Evolutionary conservation across 116 monocot species (phyloP), one percentile per base, ranked within the genome.

Genomic region (Zostera marina): DNA sequence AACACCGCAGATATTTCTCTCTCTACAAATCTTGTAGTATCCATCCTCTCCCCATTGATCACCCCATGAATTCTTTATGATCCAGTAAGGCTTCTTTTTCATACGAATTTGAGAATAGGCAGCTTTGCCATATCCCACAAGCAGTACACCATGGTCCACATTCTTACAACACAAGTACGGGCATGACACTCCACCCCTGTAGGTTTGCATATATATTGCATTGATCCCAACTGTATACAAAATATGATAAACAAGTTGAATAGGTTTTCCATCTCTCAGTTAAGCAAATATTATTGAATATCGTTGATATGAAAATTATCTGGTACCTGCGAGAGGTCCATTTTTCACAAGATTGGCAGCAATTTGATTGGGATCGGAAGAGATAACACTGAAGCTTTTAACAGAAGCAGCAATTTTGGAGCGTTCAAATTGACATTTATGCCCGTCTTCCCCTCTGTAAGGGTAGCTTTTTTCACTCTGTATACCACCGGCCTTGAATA

Each of bases 21-120:
- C 90, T 67, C 76, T 76, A 72, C 90, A 90, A 51, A 90, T 81
- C 76, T 73, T 81, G 72, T 84, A 90, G 74, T 90, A 90, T 23
- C 90, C 90, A 0, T 72, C 52, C 65, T 84, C 81, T 22, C 90
- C 90, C 90, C 90, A 90, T 26, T n/a, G 72, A 62, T 90, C 72
- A 3, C 90, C 90, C 90, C 90, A 90, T 1, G 90, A 90, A 74
- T 90, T 90, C 79, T 90, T 90, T 51, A 90, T 84, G 75, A 90
- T 84, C 90, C 90, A 90, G 63, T 70, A 90, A n/a, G 90, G 84
- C 63, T 84, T 84, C 1, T 81, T 74, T 76, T 84, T 90, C 8
- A 90, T 44, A 19, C 90, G 90, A 56, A 90, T 84, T 8, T 84
- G 90, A 21, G 90, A 58, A 68, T 76, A 90, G 7, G 84, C 90